A percentile compares a stretch with the other conserved stretches of the same genome.
These are phyloP conservation scores for Malassezia slooffiae DNA, from an alignment of 1,284 basidiomycete genomes.

Conservation along the genomic window DNA sequence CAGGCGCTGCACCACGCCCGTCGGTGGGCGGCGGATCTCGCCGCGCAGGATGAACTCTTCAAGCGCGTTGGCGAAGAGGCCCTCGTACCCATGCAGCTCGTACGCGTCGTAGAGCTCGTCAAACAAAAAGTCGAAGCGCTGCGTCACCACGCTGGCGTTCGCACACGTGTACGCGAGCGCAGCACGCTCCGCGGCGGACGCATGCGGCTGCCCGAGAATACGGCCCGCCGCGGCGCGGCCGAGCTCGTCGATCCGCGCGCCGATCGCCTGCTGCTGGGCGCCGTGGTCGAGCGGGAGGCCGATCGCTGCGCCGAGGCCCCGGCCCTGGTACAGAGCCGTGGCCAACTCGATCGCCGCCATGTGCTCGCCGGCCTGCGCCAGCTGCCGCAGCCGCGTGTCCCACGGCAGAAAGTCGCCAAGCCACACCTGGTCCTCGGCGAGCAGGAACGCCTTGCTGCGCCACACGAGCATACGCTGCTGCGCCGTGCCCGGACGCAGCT, in stretches of 20 bases:
- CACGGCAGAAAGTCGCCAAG: slow-evolving; percentile 83
- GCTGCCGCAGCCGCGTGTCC: slow-evolving; percentile 79
- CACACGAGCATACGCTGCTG: slow-evolving; percentile 10
- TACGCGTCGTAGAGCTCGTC: slow-evolving; percentile 80
- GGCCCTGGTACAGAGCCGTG: slow-evolving; percentile 69
- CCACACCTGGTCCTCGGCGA: slow-evolving; percentile 56
- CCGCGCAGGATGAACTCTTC: slow-evolving; percentile 73
- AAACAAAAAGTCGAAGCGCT: slow-evolving; percentile 73
- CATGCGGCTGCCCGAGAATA: slow-evolving; percentile 51
- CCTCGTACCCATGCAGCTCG: slow-evolving; percentile 68
- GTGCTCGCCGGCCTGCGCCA: slow-evolving; percentile 77
- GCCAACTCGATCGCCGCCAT: slow-evolving; percentile 78
- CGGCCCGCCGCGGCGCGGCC: slow-evolving; percentile 75
- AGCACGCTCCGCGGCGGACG: slow-evolving; percentile 65
- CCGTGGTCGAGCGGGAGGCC: slow-evolving; percentile 63
- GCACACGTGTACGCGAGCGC: slow-evolving; percentile 74
- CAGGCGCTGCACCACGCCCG: slow-evolving; percentile 73
- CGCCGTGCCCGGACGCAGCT: not conserved
- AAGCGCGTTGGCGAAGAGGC: slow-evolving; percentile 75
- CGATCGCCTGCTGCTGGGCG: slow-evolving; percentile 59
- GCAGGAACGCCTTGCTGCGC: slow-evolving; percentile 65
- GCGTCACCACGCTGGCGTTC: slow-evolving; percentile 68
- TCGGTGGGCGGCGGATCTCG: slow-evolving; percentile 61
- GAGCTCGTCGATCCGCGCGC: slow-evolving; percentile 65
- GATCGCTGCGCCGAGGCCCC: slow-evolving; percentile 73